A percentile compares a stretch with the other conserved stretches of the same genome.
These are phyloP conservation scores for Plasmodium malariae DNA, from an alignment of 169 alveolate species.

Conservation along the genomic window DNA sequence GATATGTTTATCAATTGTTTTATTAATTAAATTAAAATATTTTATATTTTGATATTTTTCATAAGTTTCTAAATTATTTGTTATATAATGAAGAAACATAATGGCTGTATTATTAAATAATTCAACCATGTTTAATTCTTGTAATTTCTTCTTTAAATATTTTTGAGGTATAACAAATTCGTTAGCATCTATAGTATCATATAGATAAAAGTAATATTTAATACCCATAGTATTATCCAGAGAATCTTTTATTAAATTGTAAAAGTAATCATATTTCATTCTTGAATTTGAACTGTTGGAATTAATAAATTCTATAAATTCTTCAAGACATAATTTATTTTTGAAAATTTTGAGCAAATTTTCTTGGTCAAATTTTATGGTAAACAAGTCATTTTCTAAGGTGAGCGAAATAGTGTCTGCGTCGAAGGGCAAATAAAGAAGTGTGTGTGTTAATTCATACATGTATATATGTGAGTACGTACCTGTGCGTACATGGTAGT, in stretches of 20 bases:
- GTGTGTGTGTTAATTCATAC: not conserved
- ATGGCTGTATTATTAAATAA: slow-evolving; percentile 64
- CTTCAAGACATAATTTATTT: slow-evolving; percentile 46
- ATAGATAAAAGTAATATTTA: slow-evolving; percentile 83
- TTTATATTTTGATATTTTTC: slow-evolving; percentile 52
- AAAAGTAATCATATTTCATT: slow-evolving; percentile 46
- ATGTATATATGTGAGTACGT: not conserved
- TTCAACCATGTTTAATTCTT: slow-evolving; percentile 63
- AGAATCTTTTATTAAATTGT: slow-evolving; percentile 40
- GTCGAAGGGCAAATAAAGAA: not conserved
- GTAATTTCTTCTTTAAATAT: slow-evolving; percentile 39
- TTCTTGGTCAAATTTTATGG: slow-evolving; percentile 63
- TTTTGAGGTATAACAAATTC: slow-evolving; percentile 86
- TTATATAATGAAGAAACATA: slow-evolving; percentile 60
- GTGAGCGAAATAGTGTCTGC: slow-evolving; percentile 44
- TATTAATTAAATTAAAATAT: slow-evolving; percentile 48
- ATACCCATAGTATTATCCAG: slow-evolving; percentile 80
- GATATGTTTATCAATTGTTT: slow-evolving; percentile 48
- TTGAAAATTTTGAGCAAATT: slow-evolving; percentile 52
- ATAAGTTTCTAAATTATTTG: slow-evolving; percentile 57
- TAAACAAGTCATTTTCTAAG: slow-evolving; percentile 56
- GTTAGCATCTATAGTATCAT: slow-evolving; percentile 86
- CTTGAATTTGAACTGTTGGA: not conserved
- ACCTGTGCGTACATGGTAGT: not conserved
- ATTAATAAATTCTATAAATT: slow-evolving; percentile 53